phyloP scores from a whole-genome alignment of 2,329 filamentous ascomycete species.

The Fusarium sacchari region DNA sequence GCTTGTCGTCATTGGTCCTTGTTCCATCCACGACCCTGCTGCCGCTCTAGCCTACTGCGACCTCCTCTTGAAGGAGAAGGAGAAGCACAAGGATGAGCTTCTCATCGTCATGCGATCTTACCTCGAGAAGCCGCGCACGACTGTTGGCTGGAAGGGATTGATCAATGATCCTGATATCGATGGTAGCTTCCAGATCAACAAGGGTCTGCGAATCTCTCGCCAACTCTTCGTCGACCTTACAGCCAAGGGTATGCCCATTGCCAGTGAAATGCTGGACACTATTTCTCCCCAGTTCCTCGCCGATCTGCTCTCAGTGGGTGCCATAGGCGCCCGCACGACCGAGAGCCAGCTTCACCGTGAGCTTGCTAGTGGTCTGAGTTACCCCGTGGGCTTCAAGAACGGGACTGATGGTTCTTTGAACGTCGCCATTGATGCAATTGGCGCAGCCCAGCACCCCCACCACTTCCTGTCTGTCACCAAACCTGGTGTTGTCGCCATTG shows the following conservation, averaged over 20 bases:
- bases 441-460: conserved; percentile 89
- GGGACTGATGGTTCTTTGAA: conserved; percentile 91
- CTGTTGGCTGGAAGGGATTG: conserved; percentile 97
- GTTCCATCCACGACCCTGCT: conserved; percentile 94
- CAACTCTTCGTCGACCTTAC: conserved; percentile 96
- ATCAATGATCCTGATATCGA: conserved; percentile 99
- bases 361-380: conserved; percentile 90
- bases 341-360: conserved; percentile 97
- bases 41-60: conserved; percentile 95
- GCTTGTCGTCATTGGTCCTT: conserved; percentile 87
- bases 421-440: conserved; percentile 95
- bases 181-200: conserved; percentile 99
- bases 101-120: conserved; percentile 98
- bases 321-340: conserved; percentile 94
- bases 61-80: conserved; percentile 79
- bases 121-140: conserved; percentile 97
- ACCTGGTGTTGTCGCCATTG: conserved; percentile 93
- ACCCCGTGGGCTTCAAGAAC: conserved; percentile 99
- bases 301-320: conserved; percentile 89
- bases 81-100: conserved; percentile 89
- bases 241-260: conserved; percentile 91
- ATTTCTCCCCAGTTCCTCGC: conserved; percentile 97
- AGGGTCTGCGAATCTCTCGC: conserved; percentile 85
- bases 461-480: conserved; percentile 98
- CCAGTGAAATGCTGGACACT: conserved; percentile 97